Conservation (phyloP, 805 yeast genomes). For the Yarrowia sp. region DNA sequence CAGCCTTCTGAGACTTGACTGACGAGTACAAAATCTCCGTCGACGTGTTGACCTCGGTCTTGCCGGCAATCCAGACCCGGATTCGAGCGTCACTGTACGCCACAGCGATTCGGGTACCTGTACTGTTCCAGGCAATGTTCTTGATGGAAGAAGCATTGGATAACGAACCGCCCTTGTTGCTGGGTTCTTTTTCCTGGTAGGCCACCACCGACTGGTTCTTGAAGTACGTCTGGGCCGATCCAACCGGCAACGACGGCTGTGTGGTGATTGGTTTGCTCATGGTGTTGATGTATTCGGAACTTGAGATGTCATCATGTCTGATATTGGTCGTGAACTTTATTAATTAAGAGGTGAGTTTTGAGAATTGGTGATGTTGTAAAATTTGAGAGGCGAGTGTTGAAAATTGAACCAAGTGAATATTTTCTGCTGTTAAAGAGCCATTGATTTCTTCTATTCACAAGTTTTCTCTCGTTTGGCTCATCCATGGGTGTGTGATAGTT, state of each 20-base stretch:
- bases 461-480: no score
- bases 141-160: conserved; percentile 26
- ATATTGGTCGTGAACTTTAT: conserved; percentile 20
- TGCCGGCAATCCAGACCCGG: conserved; percentile 50
- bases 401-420: no score
- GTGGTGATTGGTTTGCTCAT: conserved; percentile 29
- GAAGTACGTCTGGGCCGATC: conserved; percentile 19
- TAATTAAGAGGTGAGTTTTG: neutral
- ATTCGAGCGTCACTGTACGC: conserved; percentile 47
- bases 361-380: neutral
- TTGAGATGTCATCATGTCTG: neutral
- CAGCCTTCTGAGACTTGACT: conserved; percentile 53
- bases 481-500: no score
- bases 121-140: conserved; percentile 47
- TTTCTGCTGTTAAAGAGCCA: no score
- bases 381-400: no score
- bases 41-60: conserved; percentile 50
- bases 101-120: conserved; percentile 48
- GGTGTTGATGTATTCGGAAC: neutral
- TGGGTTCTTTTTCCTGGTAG: conserved; percentile 36
- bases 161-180: neutral
- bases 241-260: conserved; percentile 3
- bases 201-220: conserved; percentile 5
- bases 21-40: conserved; percentile 46
- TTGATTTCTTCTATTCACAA: no score